phyloP scores from a whole-genome alignment of 2,329 filamentous ascomycete genomes.

The Ciborinia camelliae region DNA sequence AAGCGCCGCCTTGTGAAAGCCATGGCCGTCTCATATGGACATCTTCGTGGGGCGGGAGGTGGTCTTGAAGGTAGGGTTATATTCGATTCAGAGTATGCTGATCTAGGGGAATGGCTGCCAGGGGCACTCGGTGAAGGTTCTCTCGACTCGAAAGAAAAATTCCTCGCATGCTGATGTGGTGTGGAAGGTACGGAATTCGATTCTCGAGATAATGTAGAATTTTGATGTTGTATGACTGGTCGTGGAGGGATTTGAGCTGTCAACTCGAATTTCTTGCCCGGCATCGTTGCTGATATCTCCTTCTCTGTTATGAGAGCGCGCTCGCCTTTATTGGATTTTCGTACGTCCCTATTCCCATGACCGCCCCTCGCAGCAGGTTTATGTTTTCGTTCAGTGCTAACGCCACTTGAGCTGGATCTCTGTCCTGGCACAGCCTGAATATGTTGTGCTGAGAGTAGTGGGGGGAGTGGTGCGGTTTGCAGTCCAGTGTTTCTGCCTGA shows the following conservation, averaged over 20 bases:
- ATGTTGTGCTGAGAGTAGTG: constrained; percentile 53
- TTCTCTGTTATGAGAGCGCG: constrained; percentile 60
- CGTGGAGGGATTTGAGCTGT: constrained; percentile 32
- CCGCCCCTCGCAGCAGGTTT: constrained; percentile 50
- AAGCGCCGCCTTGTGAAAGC: constrained; percentile 80
- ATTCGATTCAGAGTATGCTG: constrained; percentile 85
- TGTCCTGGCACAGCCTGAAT: constrained; percentile 50
- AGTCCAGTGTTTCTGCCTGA: constrained; percentile 49
- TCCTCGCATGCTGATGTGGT: constrained; percentile 81
- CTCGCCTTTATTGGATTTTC: constrained; percentile 56
- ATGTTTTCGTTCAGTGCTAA: constrained; percentile 32
- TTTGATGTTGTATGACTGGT: constrained; percentile 44
- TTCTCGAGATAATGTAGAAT: constrained; percentile 55
- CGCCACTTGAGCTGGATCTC: constrained; percentile 53
- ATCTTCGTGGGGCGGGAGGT: constrained; percentile 58
- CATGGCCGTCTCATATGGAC: constrained; percentile 85
- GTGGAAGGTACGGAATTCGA: constrained; percentile 93
- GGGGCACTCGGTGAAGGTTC: constrained; percentile 76
- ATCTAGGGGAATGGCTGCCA: constrained; percentile 80
- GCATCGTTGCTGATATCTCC: constrained; percentile 43
- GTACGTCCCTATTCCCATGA: constrained; percentile 60
- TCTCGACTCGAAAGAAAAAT: constrained; percentile 75
- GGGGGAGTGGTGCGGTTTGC: constrained; percentile 53
- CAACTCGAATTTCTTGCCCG: constrained; percentile 36
- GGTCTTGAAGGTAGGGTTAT: constrained; percentile 66